Evolutionary conservation across 768 basidiomycete species (phyloP).

Genomic region (Galerina sulciceps): DNA sequence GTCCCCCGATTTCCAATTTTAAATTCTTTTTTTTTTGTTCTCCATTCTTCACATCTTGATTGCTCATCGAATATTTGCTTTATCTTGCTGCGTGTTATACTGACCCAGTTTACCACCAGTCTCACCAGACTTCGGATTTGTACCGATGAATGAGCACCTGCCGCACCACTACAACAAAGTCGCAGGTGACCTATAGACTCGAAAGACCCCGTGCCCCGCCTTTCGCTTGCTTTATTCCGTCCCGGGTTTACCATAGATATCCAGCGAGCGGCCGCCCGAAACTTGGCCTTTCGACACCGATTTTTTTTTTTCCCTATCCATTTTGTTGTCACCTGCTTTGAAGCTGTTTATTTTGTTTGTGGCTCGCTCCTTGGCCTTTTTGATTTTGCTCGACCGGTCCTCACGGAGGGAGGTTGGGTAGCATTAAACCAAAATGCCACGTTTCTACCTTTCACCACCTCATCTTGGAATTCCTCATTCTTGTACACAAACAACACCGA

Average conservation of each 20-base stretch:
- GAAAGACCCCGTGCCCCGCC: too few species aligned
- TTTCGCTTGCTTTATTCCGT: too few species aligned
- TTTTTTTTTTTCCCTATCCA: slow-evolving; percentile 8
- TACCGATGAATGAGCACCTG: slow-evolving; percentile 80
- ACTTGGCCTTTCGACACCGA: neutral
- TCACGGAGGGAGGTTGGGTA: neutral
- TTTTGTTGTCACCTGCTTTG: slow-evolving; percentile 12
- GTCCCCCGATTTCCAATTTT: neutral
- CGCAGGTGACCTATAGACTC: slow-evolving; percentile 49
- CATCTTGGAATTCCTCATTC: slow-evolving; percentile 37
- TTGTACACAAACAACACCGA: slow-evolving; percentile 13
- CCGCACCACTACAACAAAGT: slow-evolving; percentile 66
- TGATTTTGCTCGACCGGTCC: slow-evolving; percentile 1
- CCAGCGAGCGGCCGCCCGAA: neutral
- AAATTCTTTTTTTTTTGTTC: neutral
- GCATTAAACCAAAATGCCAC: neutral
- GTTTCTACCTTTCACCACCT: neutral
- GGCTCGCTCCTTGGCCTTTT: slow-evolving; percentile 4
- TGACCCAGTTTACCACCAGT: slow-evolving; percentile 43
- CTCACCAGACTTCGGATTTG: slow-evolving; percentile 87
- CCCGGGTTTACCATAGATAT: neutral
- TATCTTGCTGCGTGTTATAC: slow-evolving; percentile 3
- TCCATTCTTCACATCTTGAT: neutral
- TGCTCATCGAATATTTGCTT: slow-evolving; percentile 2
- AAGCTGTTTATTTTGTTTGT: slow-evolving; percentile 1